phyloP scores from a whole-genome alignment of 176 grass and related monocot species.

The Avena eriantha region DNA sequence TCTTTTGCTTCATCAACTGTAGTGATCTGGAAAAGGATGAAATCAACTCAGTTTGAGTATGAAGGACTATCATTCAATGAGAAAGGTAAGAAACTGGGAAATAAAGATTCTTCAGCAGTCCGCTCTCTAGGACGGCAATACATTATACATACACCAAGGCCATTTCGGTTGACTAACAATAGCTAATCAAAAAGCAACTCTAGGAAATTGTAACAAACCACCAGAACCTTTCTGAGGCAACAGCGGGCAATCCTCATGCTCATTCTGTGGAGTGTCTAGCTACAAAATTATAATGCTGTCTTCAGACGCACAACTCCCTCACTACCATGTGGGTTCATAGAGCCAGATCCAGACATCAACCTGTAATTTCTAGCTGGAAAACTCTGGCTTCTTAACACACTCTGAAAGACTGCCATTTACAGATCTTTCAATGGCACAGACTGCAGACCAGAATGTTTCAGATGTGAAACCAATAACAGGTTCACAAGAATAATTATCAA shows the following conservation, averaged over 20 bases:
- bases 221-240: not conserved
- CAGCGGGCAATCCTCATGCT: not conserved
- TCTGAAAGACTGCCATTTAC: not conserved
- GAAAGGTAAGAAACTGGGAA: slow-evolving; percentile 13
- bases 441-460: slow-evolving; percentile 13
- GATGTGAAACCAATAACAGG: not conserved
- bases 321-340: not conserved
- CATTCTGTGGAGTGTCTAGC: not conserved
- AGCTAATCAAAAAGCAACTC: not conserved
- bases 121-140: not conserved
- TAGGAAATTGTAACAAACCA: slow-evolving; percentile 4
- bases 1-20: slow-evolving; percentile 93
- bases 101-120: not conserved
- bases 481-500: not conserved
- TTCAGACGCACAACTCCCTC: not conserved
- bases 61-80: not conserved
- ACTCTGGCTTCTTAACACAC: not conserved
- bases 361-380: slow-evolving; percentile 25
- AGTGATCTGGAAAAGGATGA: slow-evolving; percentile 65
- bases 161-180: not conserved
- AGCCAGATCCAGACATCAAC: not conserved
- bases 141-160: not conserved
- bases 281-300: not conserved
- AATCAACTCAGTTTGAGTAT: slow-evolving; percentile 15
- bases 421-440: slow-evolving; percentile 17